A percentile compares a stretch with the other conserved stretches of the same genome.
phyloP scores from a whole-genome alignment of 495 filamentous ascomycete genomes.

The Podospora bellae-mahoneyi region DNA sequence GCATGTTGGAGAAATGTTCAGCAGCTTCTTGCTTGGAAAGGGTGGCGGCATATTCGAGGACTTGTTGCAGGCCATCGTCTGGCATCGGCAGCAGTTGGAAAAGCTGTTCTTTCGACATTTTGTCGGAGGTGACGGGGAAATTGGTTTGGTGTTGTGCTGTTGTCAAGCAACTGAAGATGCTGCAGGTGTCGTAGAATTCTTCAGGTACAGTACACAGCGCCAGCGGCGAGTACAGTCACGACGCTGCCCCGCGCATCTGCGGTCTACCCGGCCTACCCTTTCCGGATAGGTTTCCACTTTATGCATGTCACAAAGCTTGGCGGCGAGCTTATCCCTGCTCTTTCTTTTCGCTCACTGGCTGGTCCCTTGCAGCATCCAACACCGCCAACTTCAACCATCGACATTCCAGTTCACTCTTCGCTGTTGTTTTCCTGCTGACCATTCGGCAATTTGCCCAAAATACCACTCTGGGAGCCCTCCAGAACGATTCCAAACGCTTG shows the following conservation, averaged over 20 bases:
- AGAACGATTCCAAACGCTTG: too few species aligned
- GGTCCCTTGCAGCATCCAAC: constrained; percentile 1
- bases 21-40: constrained; percentile 68
- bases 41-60: constrained; percentile 72
- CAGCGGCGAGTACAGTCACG: not conserved
- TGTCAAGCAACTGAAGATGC: too few species aligned
- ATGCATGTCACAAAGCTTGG: not conserved
- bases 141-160: not conserved
- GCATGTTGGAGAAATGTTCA: constrained; percentile 79
- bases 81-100: constrained; percentile 77
- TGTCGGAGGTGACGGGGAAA: not conserved
- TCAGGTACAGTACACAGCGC: not conserved
- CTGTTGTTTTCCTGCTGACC: not conserved
- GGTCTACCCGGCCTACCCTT: not conserved
- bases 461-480: not conserved
- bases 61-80: constrained; percentile 73
- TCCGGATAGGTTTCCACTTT: not conserved
- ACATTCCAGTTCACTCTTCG: not conserved
- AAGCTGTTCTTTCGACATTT: constrained; percentile 65
- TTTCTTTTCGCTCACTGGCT: not conserved
- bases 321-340: not conserved
- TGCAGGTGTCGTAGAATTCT: not conserved
- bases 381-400: not conserved
- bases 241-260: not conserved
- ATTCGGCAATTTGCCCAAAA: not conserved